A percentile compares a stretch with the other conserved stretches of the same genome.
Conservation (phyloP, 2,329 filamentous ascomycete genomes). For the Paecilomyces formosus region DNA sequence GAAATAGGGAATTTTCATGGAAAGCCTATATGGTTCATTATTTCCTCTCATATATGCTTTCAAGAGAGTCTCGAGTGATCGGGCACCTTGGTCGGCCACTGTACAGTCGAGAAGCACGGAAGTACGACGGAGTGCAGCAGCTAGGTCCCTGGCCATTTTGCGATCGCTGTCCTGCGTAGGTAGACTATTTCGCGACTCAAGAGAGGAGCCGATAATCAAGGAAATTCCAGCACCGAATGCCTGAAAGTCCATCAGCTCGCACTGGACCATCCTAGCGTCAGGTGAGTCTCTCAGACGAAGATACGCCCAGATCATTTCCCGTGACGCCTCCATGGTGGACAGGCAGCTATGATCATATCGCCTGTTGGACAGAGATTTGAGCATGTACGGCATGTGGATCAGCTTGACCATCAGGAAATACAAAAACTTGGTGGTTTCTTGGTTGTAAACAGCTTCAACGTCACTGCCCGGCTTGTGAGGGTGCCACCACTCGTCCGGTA, state of each 20-base stretch:
- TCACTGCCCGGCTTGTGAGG: not conserved
- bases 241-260: slow-evolving; percentile 1
- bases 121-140: no score
- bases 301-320: slow-evolving; percentile 1
- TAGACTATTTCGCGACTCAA: no score
- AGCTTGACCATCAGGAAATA: not conserved
- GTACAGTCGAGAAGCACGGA: no score
- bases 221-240: not conserved
- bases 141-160: no score
- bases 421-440: not conserved
- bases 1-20: no score
- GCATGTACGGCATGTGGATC: not conserved
- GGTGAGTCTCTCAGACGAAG: not conserved
- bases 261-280: not conserved
- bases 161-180: no score
- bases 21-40: no score
- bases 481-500: not conserved
- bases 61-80: no score
- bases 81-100: no score
- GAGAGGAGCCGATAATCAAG: not conserved
- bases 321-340: not conserved
- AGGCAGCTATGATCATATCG: not conserved
- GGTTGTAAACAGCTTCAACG: not conserved
- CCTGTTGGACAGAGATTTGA: not conserved
- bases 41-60: no score